Evolutionary conservation across 1,284 basidiomycete species (phyloP).

Genomic region (Papiliotrema laurentii): DNA sequence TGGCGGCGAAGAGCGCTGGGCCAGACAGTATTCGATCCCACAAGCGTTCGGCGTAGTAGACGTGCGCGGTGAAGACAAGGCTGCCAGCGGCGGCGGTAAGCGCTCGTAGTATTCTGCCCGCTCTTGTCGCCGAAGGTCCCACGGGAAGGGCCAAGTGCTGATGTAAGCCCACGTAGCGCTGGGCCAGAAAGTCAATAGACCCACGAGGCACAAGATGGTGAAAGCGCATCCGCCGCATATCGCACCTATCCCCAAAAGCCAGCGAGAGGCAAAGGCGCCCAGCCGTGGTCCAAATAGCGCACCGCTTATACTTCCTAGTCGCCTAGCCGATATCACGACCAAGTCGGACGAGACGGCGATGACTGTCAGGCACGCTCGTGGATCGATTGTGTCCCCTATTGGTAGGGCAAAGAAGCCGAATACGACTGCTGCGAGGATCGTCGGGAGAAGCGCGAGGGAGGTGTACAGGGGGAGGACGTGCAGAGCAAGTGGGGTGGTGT

Average conservation of each 20-base stretch:
- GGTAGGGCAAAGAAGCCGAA: neutral
- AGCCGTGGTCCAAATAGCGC: constrained; percentile 1
- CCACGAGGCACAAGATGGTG: constrained; percentile 6
- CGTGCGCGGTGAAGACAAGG: neutral
- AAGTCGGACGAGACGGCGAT: constrained; percentile 3
- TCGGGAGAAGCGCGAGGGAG: neutral
- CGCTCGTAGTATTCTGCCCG: neutral
- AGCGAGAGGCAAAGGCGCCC: constrained; percentile 1
- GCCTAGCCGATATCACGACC: neutral
- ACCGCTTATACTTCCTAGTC: constrained; percentile 2
- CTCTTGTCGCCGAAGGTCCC: neutral
- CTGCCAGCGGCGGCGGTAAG: neutral
- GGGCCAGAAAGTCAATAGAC: neutral
- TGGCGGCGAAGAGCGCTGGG: neutral
- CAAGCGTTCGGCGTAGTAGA: neutral
- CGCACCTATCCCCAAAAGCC: constrained; percentile 1
- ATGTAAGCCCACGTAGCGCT: neutral
- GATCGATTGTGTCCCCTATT: neutral
- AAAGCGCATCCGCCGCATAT: constrained; percentile 3
- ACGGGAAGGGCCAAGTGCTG: neutral
- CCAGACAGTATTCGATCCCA: neutral
- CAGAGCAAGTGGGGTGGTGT: neutral
- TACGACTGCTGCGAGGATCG: too few relatives aligned
- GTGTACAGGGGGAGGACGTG: neutral
- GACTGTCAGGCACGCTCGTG: constrained; percentile 2